These are phyloP conservation scores for Gliomastix tumulicola DNA, from an alignment of 2,329 filamentous ascomycete genomes.

Conservation along the genomic window DNA sequence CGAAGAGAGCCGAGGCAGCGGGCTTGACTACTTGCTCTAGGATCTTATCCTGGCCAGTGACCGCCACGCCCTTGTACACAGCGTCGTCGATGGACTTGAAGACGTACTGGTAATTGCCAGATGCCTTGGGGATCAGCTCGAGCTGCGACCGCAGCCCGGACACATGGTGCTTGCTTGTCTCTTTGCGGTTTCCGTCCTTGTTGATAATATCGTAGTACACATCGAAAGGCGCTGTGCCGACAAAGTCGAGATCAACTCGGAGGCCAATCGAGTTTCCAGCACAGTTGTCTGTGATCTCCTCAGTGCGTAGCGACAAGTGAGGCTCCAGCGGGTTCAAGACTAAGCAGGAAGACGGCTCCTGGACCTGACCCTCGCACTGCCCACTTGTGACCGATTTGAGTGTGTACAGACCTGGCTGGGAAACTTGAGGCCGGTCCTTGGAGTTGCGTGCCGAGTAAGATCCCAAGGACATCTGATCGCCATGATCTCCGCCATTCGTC, in stretches of 20 bases:
- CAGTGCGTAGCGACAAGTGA: conserved; percentile 62
- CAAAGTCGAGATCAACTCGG: conserved; percentile 79
- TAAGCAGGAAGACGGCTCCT: conserved; percentile 90
- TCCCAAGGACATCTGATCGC: conserved; percentile 48
- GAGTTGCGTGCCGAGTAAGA: conserved; percentile 54
- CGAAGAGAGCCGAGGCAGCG: conserved; percentile 72
- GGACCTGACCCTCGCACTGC: conserved; percentile 78
- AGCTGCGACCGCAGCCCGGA: conserved; percentile 71
- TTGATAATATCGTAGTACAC: conserved; percentile 69
- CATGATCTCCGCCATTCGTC: conserved; percentile 63
- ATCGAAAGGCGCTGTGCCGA: conserved; percentile 87
- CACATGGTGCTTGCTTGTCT: conserved; percentile 46
- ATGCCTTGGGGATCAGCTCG: conserved; percentile 73
- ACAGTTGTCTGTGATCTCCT: conserved; percentile 90
- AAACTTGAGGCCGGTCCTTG: conserved; percentile 60
- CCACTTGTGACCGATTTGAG: conserved; percentile 73
- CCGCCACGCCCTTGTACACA: conserved; percentile 64
- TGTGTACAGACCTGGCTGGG: conserved; percentile 78
- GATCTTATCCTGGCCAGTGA: conserved; percentile 54
- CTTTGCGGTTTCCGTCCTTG: conserved; percentile 39
- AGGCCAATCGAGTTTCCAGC: conserved; percentile 90
- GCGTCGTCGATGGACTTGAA: conserved; percentile 77
- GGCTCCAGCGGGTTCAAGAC: conserved; percentile 88
- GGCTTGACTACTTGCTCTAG: conserved; percentile 91
- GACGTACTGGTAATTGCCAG: conserved; percentile 80